A percentile compares a stretch with the other conserved stretches of the same genome.
These are phyloP conservation scores for Peniophora sp. DNA, from an alignment of 1,284 basidiomycete species.

Conservation along the genomic window DNA sequence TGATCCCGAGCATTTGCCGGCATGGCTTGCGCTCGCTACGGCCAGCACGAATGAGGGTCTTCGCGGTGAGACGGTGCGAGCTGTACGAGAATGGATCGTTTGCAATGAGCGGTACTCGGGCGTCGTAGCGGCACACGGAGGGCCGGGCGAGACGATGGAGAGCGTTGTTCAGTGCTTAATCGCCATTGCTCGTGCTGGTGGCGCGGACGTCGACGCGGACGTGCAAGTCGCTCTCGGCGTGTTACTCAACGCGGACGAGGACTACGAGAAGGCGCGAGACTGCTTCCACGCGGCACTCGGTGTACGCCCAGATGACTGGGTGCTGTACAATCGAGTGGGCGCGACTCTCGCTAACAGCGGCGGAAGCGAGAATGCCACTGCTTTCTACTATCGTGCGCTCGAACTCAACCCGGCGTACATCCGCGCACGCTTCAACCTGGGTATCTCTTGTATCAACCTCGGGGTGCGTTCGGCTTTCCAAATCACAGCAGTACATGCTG, in stretches of 20 bases:
- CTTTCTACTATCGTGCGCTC: conserved; percentile 87
- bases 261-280: conserved; percentile 88
- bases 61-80: conserved; percentile 62
- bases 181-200: conserved; percentile 52
- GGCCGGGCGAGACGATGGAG: conserved; percentile 35
- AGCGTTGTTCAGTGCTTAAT: conserved; percentile 57
- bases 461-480: conserved; percentile 37
- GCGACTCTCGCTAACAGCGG: conserved; percentile 95
- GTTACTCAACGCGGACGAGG: conserved; percentile 88
- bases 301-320: conserved; percentile 88
- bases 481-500: conserved; percentile 2
- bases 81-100: conserved; percentile 80
- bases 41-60: conserved; percentile 91
- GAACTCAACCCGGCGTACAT: conserved; percentile 92
- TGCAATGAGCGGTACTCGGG: conserved; percentile 48
- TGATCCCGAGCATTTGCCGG: conserved; percentile 67
- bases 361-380: conserved; percentile 72
- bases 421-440: conserved; percentile 87
- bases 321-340: conserved; percentile 93
- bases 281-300: conserved; percentile 89
- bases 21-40: conserved; percentile 90
- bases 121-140: conserved; percentile 36
- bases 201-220: conserved; percentile 77
- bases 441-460: conserved; percentile 86
- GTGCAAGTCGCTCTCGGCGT: conserved; percentile 94